Evolutionary conservation across 768 basidiomycete species (phyloP).

Genomic region (Cyathus striatus): DNA sequence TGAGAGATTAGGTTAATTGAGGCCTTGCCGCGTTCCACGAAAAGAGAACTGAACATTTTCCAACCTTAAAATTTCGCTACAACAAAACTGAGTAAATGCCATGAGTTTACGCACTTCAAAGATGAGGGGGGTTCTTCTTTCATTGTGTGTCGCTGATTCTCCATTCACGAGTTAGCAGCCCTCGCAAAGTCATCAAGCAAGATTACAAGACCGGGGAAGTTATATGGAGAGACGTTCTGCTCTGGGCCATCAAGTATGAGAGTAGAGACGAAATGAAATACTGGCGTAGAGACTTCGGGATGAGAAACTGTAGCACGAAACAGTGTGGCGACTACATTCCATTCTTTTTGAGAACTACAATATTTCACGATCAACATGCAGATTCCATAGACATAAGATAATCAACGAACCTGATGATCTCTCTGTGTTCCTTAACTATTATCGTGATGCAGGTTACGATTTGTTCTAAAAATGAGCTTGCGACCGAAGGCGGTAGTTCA

Average conservation of each 20-base stretch:
- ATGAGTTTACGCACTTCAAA: constrained; percentile 37
- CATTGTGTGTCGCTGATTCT: constrained; percentile 50
- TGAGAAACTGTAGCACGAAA: constrained; percentile 82
- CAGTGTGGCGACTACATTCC: constrained; percentile 88
- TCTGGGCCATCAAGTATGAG: constrained; percentile 61
- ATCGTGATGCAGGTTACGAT: constrained; percentile 77
- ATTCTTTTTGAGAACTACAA: constrained; percentile 84
- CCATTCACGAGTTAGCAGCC: constrained; percentile 54
- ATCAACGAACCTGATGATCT: constrained; percentile 57
- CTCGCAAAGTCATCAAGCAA: constrained; percentile 86
- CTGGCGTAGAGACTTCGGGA: constrained; percentile 79
- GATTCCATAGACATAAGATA: no score
- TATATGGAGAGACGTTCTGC: constrained; percentile 67
- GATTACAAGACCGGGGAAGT: constrained; percentile 73
- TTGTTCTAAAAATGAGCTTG: constrained; percentile 86
- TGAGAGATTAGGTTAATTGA: constrained; percentile 79
- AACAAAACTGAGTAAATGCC: not conserved
- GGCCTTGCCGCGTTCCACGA: constrained; percentile 74
- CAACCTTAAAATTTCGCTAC: not conserved
- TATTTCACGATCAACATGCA: no score
- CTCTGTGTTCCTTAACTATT: constrained; percentile 72
- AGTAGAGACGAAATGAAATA: constrained; percentile 69
- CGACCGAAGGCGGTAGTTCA: constrained; percentile 68
- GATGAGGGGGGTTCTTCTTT: constrained; percentile 44
- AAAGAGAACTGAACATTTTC: constrained; percentile 64